Evolutionary conservation across 805 yeast genomes (phyloP).

Genomic region (Kuraishia piskuri): DNA sequence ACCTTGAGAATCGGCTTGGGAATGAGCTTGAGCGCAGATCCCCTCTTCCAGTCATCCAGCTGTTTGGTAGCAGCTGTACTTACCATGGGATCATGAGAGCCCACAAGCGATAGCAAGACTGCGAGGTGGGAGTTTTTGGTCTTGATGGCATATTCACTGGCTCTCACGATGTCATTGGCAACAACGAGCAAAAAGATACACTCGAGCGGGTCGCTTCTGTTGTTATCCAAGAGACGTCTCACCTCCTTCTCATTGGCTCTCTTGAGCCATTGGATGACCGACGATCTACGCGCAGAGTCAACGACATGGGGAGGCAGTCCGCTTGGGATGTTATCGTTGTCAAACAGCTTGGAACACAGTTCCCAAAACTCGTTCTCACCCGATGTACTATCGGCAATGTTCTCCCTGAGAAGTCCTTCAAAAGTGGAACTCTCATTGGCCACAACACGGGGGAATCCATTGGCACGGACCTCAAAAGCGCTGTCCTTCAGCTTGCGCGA

Average conservation of each 20-base stretch:
- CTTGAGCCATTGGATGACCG: slow-evolving; percentile 51
- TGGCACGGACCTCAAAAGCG: slow-evolving; percentile 5
- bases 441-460: slow-evolving; percentile 28
- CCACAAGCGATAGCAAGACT: slow-evolving; percentile 57
- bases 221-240: slow-evolving; percentile 15
- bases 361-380: slow-evolving; percentile 33
- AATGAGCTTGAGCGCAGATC: slow-evolving; percentile 30
- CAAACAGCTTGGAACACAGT: slow-evolving; percentile 59
- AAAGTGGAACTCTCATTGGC: slow-evolving; percentile 23
- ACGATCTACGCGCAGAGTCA: slow-evolving; percentile 27
- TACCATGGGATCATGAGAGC: slow-evolving; percentile 58
- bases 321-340: slow-evolving; percentile 16
- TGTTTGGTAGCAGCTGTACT: slow-evolving; percentile 50
- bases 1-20: slow-evolving; percentile 50
- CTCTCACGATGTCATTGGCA: slow-evolving; percentile 50
- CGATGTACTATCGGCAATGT: slow-evolving; percentile 6
- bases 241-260: slow-evolving; percentile 29
- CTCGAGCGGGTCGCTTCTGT: slow-evolving; percentile 34
- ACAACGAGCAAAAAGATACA: slow-evolving; percentile 40
- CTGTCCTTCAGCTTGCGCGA: neutral
- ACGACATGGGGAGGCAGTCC: neutral
- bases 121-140: slow-evolving; percentile 64
- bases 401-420: slow-evolving; percentile 15
- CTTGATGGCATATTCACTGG: slow-evolving; percentile 52
- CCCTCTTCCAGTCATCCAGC: slow-evolving; percentile 54